phyloP scores from a whole-genome alignment of 2,329 filamentous ascomycete genomes.

The Cadophora luteo-olivacea region DNA sequence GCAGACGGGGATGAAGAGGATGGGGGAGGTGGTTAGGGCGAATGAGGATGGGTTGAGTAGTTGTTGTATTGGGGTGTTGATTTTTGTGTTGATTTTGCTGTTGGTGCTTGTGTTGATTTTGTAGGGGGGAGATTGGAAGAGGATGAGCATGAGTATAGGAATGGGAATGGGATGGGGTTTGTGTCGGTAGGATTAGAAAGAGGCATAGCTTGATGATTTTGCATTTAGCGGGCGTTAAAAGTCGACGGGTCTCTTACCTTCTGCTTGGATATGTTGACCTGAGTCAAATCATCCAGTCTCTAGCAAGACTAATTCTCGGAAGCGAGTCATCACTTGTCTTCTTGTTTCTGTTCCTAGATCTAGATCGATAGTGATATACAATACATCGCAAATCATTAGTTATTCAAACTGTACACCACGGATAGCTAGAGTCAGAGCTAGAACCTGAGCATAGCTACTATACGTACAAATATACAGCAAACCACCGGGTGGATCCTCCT shows the following conservation, averaged over 20 bases:
- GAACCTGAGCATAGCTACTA: no score
- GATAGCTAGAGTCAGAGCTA: no score
- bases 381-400: no score
- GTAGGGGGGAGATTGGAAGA: conserved; percentile 42
- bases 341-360: no score
- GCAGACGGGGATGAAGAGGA: conserved; percentile 84
- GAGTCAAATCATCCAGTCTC: no score
- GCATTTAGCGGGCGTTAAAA: conserved; percentile 17
- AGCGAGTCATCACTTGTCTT: no score
- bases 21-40: conserved; percentile 81
- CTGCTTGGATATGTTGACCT: neutral
- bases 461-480: no score
- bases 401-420: no score
- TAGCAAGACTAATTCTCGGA: no score
- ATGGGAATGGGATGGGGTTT: neutral
- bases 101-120: conserved; percentile 77
- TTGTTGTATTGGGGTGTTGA: conserved; percentile 89
- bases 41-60: conserved; percentile 91
- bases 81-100: conserved; percentile 85
- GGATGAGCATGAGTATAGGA: no score
- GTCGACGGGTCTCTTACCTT: neutral
- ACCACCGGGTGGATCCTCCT: no score
- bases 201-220: neutral
- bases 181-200: neutral
- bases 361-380: no score